Conservation (phyloP, 371 early-diverging fungal genomes). For the Actinomortierella ambigua region DNA sequence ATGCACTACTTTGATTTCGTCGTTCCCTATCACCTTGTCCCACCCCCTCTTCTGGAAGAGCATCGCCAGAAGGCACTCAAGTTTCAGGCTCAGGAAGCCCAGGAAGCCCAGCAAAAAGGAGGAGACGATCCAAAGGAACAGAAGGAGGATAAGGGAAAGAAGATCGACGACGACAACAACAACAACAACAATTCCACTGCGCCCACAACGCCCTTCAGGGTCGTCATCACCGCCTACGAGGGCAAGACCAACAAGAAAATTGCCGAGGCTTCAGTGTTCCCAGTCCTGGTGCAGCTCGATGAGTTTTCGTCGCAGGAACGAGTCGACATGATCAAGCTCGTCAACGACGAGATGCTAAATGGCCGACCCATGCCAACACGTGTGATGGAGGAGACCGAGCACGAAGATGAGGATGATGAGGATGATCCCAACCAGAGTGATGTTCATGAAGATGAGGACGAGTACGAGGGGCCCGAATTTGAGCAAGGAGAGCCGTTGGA, state of each 20-base stretch:
- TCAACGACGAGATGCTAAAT: no score
- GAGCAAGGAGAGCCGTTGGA: conserved; percentile 1
- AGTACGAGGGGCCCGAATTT: conserved; percentile 1
- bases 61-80: conserved; percentile 8
- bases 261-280: conserved; percentile 19
- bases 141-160: not conserved
- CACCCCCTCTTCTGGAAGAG: conserved; percentile 24
- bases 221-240: conserved; percentile 27
- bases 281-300: conserved; percentile 8
- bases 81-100: not conserved
- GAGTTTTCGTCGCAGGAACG: no score
- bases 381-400: not conserved
- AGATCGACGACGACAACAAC: not conserved
- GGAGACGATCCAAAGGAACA: conserved; percentile 2
- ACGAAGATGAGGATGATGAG: conserved; percentile 7
- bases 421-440: not conserved
- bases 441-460: not conserved
- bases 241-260: conserved; percentile 32
- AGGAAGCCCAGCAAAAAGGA: not conserved
- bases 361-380: no score
- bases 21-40: conserved; percentile 28
- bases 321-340: no score
- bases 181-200: not conserved
- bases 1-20: conserved; percentile 13
- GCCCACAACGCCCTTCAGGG: conserved; percentile 8